Base-by-base conservation (phyloP, 768 basidiomycete species). In the Favolaschia claudopus region DNA sequence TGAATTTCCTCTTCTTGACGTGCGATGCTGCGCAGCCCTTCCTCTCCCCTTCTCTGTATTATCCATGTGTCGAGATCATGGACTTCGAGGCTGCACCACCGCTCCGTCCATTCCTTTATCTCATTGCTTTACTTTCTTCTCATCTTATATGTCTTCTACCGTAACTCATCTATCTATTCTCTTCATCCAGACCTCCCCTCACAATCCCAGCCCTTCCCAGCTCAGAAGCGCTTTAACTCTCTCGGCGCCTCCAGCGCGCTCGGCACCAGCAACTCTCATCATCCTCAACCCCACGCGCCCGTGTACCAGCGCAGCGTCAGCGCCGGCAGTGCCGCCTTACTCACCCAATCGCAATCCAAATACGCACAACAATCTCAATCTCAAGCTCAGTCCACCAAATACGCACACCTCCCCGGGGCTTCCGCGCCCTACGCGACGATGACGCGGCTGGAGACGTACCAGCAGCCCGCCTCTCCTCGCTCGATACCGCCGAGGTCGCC, bases 171-270 rank as follows among this genome's bases (percentile, higher is more conserved):
- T 65, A n/a, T 46, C 69, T 29, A 64, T 33, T 36, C 20, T 45
- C 43, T 24, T 37, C 43, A n/a, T 6, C 7, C 33, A 58, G 56
- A 56, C 33, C 49, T 53, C 15, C 61, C 40, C 38, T 31, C 48
- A 55, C 50, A 42, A 51, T 12, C 28, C 7, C 46, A 64, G 53
- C 56, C 58, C 17, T 61, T 57, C 60, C 56, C 62, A n/a, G 22
- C 70, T 1, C 82, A 85, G 12, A 71, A 78, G 1, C 82, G 89
- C 6, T 89, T 86, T 72, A 88, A 89, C 70, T 91, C 90, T 2
- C 82, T 93, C 33, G 80, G 58, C 29, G 63, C 63, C 5, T 56
- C 58, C n/a, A 52, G 43, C 34, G 58, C 49, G 8, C 63, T 44
- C 60, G 53, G 50, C 24, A 36, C 42, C 15, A 12, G n/a, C n/a